phyloP scores from a whole-genome alignment of 2,329 filamentous ascomycete genomes.

The Colletotrichum phormii region DNA sequence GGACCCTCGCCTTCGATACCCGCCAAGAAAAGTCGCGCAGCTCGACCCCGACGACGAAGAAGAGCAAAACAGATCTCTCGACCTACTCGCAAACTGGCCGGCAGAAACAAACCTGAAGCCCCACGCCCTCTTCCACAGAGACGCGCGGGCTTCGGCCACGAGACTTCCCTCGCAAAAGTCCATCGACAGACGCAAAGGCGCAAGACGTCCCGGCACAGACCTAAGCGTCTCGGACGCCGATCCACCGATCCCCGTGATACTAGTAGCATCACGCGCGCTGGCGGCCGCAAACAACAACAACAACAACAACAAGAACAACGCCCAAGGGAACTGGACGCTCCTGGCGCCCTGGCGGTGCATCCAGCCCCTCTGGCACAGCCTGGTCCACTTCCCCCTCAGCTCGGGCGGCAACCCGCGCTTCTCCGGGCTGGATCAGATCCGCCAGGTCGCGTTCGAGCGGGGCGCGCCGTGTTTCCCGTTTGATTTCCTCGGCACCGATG shows the following conservation, averaged over 20 bases:
- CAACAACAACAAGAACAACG: conserved; percentile 56
- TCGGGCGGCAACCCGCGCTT: conserved; percentile 85
- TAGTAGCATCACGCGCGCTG: conserved; percentile 68
- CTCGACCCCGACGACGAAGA: conserved; percentile 51
- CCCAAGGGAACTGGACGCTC: conserved; percentile 82
- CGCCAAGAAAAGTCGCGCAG: conserved; percentile 68
- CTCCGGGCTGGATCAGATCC: conserved; percentile 82
- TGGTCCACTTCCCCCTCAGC: conserved; percentile 85
- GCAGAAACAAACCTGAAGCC: conserved; percentile 63
- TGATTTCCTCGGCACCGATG: conserved; percentile 83
- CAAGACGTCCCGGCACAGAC: conserved; percentile 70
- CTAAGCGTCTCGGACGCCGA: conserved; percentile 71
- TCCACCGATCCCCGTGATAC: conserved; percentile 80
- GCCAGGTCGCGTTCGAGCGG: conserved; percentile 85
- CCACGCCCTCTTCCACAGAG: conserved; percentile 75
- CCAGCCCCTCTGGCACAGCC: conserved; percentile 83
- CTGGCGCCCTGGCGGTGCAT: conserved; percentile 94
- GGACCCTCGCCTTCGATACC: conserved; percentile 85
- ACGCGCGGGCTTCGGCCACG: conserved; percentile 72
- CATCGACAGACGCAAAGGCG: conserved; percentile 80
- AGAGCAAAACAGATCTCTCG: conserved; percentile 59
- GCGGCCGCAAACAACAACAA: conserved; percentile 43
- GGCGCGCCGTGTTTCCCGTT: conserved; percentile 85
- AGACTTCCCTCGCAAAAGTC: conserved; percentile 80
- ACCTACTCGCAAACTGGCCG: conserved; percentile 76